Conservation (phyloP, 225 moss, liverwort and hornwort species). For the Bryoerythrophyllum caledonicum region DNA sequence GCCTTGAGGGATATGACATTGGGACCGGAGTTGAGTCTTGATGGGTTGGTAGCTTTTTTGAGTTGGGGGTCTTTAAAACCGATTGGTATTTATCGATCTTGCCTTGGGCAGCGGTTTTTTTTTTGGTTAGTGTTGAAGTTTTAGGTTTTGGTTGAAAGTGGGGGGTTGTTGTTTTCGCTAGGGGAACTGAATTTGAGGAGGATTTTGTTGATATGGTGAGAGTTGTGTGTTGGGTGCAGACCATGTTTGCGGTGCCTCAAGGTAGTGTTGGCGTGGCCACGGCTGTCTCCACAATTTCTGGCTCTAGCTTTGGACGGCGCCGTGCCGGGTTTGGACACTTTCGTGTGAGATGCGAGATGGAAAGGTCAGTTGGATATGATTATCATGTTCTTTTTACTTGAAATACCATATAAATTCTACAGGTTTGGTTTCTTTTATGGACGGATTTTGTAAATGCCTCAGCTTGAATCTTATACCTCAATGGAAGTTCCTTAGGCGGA, state of each 20-base stretch:
- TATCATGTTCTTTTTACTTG: too few relatives aligned
- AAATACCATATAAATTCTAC: not conserved
- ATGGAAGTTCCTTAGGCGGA: too few relatives aligned
- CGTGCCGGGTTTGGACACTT: slow-evolving; percentile 13
- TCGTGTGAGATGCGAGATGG: slow-evolving; percentile 31
- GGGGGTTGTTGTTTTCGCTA: not conserved
- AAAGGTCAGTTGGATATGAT: slow-evolving; percentile 24
- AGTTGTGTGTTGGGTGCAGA: slow-evolving; percentile 13
- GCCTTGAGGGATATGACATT: not conserved
- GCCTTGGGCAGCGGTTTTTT: slow-evolving; percentile 23
- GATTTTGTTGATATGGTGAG: not conserved
- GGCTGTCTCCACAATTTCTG: slow-evolving; percentile 20
- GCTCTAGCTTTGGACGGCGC: slow-evolving; percentile 23
- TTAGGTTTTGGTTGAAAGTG: not conserved
- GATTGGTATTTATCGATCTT: not conserved
- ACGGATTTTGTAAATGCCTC: too few relatives aligned
- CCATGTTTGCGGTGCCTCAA: slow-evolving; percentile 36
- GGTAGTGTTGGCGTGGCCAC: slow-evolving; percentile 26
- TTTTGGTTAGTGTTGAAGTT: not conserved
- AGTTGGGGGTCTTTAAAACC: not conserved
- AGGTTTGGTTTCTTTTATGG: not conserved
- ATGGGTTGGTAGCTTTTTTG: not conserved
- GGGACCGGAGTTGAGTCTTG: too few relatives aligned
- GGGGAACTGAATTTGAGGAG: not conserved
- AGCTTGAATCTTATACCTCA: too few relatives aligned